Conservation (phyloP, 208 protist genomes). For the Wallacemonas sp. region DNA sequence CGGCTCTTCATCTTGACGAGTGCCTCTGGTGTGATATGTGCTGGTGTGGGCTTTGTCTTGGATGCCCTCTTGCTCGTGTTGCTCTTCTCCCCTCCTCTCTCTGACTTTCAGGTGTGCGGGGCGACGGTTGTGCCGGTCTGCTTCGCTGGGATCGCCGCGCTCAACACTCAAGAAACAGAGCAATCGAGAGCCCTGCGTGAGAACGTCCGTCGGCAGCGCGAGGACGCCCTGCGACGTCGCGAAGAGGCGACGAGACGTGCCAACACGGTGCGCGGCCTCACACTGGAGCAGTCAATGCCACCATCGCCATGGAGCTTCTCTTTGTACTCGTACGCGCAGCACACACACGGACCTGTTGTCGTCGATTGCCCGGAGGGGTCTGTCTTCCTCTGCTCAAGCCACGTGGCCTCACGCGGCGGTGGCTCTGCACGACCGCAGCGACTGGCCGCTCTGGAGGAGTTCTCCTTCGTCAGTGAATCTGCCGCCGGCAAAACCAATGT, state of each 20-base stretch:
- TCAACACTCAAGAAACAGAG: not conserved
- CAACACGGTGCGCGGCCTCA: constrained; percentile 11
- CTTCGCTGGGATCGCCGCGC: not conserved
- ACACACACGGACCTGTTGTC: not conserved
- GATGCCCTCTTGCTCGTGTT: not conserved
- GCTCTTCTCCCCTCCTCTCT: not conserved
- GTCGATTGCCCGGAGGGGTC: not conserved
- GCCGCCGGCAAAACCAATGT: no score
- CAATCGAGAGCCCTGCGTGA: constrained; percentile 6
- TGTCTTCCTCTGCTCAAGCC: not conserved
- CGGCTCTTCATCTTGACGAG: not conserved
- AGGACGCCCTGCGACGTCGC: not conserved
- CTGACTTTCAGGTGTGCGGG: not conserved
- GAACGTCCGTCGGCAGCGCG: constrained; percentile 1
- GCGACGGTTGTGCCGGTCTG: not conserved
- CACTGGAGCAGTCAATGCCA: constrained; percentile 13
- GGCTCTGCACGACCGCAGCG: no score
- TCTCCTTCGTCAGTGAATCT: not conserved
- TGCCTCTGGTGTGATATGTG: not conserved
- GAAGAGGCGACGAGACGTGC: not conserved
- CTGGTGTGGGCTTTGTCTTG: not conserved
- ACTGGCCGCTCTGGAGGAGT: no score
- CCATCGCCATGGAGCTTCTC: not conserved
- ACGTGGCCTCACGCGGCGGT: not conserved
- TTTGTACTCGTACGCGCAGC: not conserved